These are phyloP conservation scores for Penicillium sp. DNA, from an alignment of 2,329 filamentous ascomycete species.

Conservation along the genomic window DNA sequence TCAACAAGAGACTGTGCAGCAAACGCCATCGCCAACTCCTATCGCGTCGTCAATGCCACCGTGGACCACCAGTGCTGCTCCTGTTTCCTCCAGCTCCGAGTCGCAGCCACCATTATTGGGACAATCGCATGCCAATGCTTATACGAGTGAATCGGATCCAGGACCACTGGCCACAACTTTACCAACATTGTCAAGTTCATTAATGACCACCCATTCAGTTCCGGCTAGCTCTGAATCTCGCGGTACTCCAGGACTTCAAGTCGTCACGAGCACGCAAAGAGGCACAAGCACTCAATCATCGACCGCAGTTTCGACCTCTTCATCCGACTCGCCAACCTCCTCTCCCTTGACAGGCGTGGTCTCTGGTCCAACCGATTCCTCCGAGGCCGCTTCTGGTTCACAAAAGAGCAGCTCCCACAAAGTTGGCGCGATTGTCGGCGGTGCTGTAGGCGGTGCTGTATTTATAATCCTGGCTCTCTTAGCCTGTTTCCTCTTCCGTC, in stretches of 20 bases:
- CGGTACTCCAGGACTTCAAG: background rate
- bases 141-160: background rate
- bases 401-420: background rate
- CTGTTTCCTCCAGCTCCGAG: background rate
- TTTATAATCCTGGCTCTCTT: slow-evolving; percentile 30
- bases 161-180: background rate
- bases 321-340: background rate
- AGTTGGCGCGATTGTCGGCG: slow-evolving; percentile 33
- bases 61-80: background rate
- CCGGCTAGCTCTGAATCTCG: background rate
- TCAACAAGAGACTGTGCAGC: background rate
- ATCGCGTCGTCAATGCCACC: background rate
- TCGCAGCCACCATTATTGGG: background rate
- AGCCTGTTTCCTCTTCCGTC: slow-evolving; percentile 28
- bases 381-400: background rate
- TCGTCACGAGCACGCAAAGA: background rate
- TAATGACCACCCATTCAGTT: background rate
- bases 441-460: slow-evolving; percentile 31
- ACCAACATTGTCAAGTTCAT: background rate
- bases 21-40: background rate
- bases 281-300: background rate
- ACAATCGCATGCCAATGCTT: background rate
- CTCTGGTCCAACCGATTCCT: slow-evolving; percentile 2
- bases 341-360: background rate
- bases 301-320: background rate